Base-by-base conservation (phyloP, 1,139 yeast genomes). In the Taphrina pruni region DNA sequence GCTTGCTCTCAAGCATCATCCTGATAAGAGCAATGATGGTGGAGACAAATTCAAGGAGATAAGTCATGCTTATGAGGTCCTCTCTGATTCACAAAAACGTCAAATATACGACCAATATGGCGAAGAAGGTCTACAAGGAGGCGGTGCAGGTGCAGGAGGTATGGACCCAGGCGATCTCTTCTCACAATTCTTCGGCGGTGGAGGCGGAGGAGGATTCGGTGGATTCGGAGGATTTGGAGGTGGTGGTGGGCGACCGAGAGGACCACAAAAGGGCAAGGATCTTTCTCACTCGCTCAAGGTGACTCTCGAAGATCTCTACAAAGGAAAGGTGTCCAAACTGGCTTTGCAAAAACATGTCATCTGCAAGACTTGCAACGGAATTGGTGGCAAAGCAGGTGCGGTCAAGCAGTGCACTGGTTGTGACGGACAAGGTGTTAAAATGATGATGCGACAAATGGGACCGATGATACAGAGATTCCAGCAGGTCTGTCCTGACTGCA, bases 371-470 rank as follows among this genome's bases (percentile, higher is more conserved):
- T 94, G 99, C 84, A 89, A 90, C 70, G 99, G 99, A 76, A 87
- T 88, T 77, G 99, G 99, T 79, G 99, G 99, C 81, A 91, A 91
- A 78, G 91, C 87, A 75, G 96, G 96, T 72, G 85, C 91, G 72
- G 96, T 93, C 75, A 89, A 89, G 83, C 87, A 88, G 77, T 94
- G 99, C 87, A 75, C 87, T 70, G 80, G 87, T 61, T 94, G 99
- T 87, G 81, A 82, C 75, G 99, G 99, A 81, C 85, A 86, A 76
- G 99, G 99, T 86, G 83, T 89, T 80, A 90, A 87, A 81, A 89
- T 94, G 75, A 89, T 93, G 75, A 91, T 97, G 70, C 90, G 97
- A 83, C 98, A 94, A 81, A 93, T 94, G 97, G 99, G 99, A 75
- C 97, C 97, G 73, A 92, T 94, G 95, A 89, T 94, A 77, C 99